phyloP scores from a whole-genome alignment of 306 rosid genomes.

The apple (Malus domestica) region ASM211411v1 NC_041797.1:36651001-36651500 shows the following conservation, averaged over 20 bases:
- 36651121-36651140: constrained; percentile 96
- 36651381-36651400: constrained; percentile 44
- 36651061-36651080: constrained; percentile 76
- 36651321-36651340: constrained; percentile 47
- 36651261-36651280: too few species aligned
- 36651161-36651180: constrained; percentile 77
- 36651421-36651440: constrained; percentile 9
- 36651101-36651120: constrained; percentile 85
- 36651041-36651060: constrained; percentile 83
- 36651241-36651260: neutral
- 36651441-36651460: neutral
- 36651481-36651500: neutral
- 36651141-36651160: constrained; percentile 86
- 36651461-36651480: neutral
- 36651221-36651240: neutral
- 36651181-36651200: constrained; percentile 98
- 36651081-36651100: constrained; percentile 78
- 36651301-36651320: constrained; percentile 39
- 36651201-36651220: neutral
- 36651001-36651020: neutral
- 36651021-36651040: constrained; percentile 58
- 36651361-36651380: constrained; percentile 36
- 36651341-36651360: constrained; percentile 39
- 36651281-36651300: constrained; percentile 20
- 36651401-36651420: constrained; percentile 45